A percentile compares a stretch with the other conserved stretches of the same genome.
Conservation (phyloP, 108 stramenopile species). For the Asterionellopsis glacialis region DNA sequence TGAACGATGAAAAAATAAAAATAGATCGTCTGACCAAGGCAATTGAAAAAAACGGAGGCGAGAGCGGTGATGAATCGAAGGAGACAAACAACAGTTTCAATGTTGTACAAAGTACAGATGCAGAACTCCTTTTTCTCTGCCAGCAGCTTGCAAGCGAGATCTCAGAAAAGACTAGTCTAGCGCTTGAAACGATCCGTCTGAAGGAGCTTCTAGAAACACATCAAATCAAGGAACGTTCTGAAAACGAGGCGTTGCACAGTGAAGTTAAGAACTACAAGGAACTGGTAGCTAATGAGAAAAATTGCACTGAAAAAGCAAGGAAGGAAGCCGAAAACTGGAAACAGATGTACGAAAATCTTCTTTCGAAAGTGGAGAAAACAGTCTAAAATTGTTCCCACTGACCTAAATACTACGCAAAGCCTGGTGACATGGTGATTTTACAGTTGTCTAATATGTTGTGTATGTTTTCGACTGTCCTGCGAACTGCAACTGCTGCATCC, state of each 20-base stretch:
- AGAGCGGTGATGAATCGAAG: neutral
- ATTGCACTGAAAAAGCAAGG: neutral
- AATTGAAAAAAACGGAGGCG: slow-evolving; percentile 3
- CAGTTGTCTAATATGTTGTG: no score
- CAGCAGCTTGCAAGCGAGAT: slow-evolving; percentile 69
- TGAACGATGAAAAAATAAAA: slow-evolving; percentile 40
- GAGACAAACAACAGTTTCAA: neutral
- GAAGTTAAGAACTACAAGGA: slow-evolving; percentile 23
- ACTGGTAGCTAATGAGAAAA: slow-evolving; percentile 20
- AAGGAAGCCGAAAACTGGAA: slow-evolving; percentile 22
- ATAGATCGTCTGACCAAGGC: slow-evolving; percentile 14
- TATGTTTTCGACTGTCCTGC: no score
- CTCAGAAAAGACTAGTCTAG: slow-evolving; percentile 39
- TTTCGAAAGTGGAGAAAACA: neutral
- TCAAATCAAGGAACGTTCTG: slow-evolving; percentile 25
- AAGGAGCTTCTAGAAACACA: slow-evolving; percentile 46
- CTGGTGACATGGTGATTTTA: no score
- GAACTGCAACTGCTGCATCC: no score
- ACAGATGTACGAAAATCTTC: slow-evolving; percentile 15
- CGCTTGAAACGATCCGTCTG: slow-evolving; percentile 48
- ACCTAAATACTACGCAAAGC: no score
- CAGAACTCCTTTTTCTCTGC: slow-evolving; percentile 51
- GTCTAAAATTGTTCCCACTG: neutral
- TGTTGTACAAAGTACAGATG: slow-evolving; percentile 26
- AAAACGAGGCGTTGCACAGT: slow-evolving; percentile 29